Base-by-base conservation (phyloP, 139 green algal species). In the Desmodesmus armatus region DNA sequence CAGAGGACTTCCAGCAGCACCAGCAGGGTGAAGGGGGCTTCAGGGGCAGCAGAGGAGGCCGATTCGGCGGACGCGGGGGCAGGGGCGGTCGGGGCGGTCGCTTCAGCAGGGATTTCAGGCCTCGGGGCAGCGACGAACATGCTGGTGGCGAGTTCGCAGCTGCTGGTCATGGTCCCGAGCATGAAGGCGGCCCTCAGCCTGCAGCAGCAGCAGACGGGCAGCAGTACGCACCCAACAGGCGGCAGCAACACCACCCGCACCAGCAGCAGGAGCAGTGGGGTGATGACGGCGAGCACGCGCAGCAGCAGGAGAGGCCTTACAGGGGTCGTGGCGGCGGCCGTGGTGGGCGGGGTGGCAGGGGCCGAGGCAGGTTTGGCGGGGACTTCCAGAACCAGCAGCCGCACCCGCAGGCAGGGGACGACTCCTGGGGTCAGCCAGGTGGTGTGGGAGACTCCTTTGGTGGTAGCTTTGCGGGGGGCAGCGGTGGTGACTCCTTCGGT, bases 1-100 rank as follows among this genome's bases (percentile, higher is more conserved):
- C n/a, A n/a, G n/a, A n/a, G 5, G 67, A 9, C 67, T 39, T 5
- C 37, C 5, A 29, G 47, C 47, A 80, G 73, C 47, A 49, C 29
- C 47, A 44, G n/a, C 62, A 51, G 62, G 37, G n/a, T 35, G n/a
- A 40, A 39, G 37, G 4, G 31, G 23, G 40, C 31, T 37, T n/a
- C 41, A 76, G 62, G 13, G 43, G 67, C 62, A 76, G 60, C 78
- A 67, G 58, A 9, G 70, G 70, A 13, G 66, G 66, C 7, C 66
- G 33, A 31, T 33, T 19, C 15, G 33, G 33, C 27, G 6, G 66
- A 5, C 33, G 66, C 17, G 66, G 66, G 11, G 66, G 66, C 66
- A 74, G 66, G 35, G 35, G 66, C 31, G 60, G n/a, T n/a, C n/a
- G n/a, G n/a, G n/a, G n/a, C n/a, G n/a, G n/a, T n/a, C n/a, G n/a